Evolutionary conservation across 208 protist species (phyloP), one percentile per base, ranked within the genome.

Genomic region (Leishmania aethiopica): DNA sequence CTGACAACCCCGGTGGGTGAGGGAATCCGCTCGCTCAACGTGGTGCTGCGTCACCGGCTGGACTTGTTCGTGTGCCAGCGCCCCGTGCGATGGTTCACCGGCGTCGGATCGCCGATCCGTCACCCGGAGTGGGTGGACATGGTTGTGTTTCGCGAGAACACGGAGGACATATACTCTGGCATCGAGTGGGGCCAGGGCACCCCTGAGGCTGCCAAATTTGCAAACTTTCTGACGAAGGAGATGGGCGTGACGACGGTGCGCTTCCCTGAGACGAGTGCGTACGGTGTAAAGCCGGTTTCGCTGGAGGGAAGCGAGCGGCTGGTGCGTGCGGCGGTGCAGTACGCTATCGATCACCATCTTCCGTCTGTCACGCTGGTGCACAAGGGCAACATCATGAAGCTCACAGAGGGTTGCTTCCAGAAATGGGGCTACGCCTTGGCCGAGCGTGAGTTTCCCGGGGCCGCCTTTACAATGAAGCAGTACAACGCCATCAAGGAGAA

Each of bases 311-410:
- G 79, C 40, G 89, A 92, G 81, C 85, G 89, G 0, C 86, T 92
- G 19, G 86, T 92, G 71, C 89, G 89, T 0, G 85, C 89, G 0
- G 89, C 89, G 8, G 79, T 92, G 25, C 75, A 89, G 81, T 87
- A 86, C 77, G 89, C 89, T 45, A 62, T 92, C 0, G 84, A 84
- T 67, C 89, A 90, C 79, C 73, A 81, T 45, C 84, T 86, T 13
- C 89, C 89, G 0, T 87, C 84, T n/a, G 89, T 92, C 32, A 92
- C 89, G 6, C 75, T 92, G 15, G 89, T 92, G 40, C 89, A 92
- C 84, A 92, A 92, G 71, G 89, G 89, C 35, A 92, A 92, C 86
- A 92, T 92, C 78, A 92, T 92, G 89, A 92, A 92, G 82, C 88
- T 66, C 82, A 92, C 89, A 13, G 89, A 92, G 73, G 89, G 86